A percentile compares a stretch with the other conserved stretches of the same genome.
Conservation (phyloP, 768 basidiomycete genomes). For the Calocybe indica region DNA sequence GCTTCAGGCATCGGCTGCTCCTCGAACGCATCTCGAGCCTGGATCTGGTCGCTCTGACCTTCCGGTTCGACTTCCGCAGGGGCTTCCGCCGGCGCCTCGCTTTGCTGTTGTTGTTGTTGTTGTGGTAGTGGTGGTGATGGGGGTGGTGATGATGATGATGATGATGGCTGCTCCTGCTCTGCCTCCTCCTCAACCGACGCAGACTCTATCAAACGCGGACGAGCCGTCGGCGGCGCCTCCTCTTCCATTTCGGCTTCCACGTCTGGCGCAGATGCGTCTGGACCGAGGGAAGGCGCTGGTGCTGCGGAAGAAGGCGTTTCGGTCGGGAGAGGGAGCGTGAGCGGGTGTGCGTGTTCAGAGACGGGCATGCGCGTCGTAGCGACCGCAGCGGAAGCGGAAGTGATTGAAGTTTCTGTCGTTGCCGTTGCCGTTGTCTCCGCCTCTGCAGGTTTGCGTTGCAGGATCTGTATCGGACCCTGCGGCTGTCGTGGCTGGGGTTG, state of each 20-base stretch:
- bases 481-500: background rate
- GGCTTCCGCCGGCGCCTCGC: background rate
- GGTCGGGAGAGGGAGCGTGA: background rate
- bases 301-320: conserved; percentile 1
- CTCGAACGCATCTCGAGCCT: background rate
- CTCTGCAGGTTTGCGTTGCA: background rate
- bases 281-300: background rate
- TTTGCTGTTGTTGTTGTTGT: background rate
- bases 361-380: background rate
- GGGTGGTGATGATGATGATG: background rate
- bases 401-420: background rate
- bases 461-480: conserved; percentile 4
- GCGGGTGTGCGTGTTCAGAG: background rate
- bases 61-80: background rate
- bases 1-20: background rate
- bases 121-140: background rate
- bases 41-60: background rate
- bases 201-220: background rate
- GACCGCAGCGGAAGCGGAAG: background rate
- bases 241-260: background rate
- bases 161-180: conserved; percentile 1
- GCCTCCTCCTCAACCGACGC: conserved; percentile 2
- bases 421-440: background rate
- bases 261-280: background rate
- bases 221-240: background rate